Evolutionary conservation across 2,329 filamentous ascomycete genomes (phyloP), one percentile per base, ranked within the genome.

Genomic region (Cytospora chrysosperma): DNA sequence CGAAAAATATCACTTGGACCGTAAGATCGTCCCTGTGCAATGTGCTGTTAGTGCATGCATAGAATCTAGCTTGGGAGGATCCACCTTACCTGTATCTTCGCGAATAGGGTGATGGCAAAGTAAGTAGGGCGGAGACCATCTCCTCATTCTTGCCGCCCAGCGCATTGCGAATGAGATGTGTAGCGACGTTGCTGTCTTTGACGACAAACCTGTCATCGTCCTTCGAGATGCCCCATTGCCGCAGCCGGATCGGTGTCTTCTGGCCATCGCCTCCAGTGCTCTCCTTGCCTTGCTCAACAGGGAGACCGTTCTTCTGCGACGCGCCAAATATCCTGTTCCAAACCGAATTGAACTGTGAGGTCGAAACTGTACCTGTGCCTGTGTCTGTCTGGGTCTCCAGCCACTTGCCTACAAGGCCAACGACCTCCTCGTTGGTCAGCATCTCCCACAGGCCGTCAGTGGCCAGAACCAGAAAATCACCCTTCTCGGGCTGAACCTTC

Each of bases 371-470:
- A 4, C 32, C 12, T 34, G 32, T 34, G 12, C 76, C 77, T 63
- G 72, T 75, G 71, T 72, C 56, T 40, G 80, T 79, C 74, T 97
- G 90, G 26, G 86, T 87, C 75, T 99, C 95, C 55, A 99, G 87
- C 95, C 95, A 99, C 75, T 96, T 92, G 19, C 94, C 96, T 5
- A 99, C 95, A 2, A 99, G 85, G 0, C 95, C 95, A 57, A 99
- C 91, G 1, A 97, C 95, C 79, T 99, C 95, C 74, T 99, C 95
- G 71, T 98, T 99, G 55, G 92, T 97, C 66, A 99, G 83, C 95
- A 98, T 98, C 78, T 99, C 95, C 95, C 95, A 99, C 0, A 99
- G 83, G 4, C 95, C 95, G 73, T 99, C 95, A 0, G 95, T 97
- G 26, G 95, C 95, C 82, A 99, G 88, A 66, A 99, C 94, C 15